These are phyloP conservation scores for Cucurbitaria berberidis DNA, from an alignment of 2,329 filamentous ascomycete species.

Conservation along the genomic window DNA sequence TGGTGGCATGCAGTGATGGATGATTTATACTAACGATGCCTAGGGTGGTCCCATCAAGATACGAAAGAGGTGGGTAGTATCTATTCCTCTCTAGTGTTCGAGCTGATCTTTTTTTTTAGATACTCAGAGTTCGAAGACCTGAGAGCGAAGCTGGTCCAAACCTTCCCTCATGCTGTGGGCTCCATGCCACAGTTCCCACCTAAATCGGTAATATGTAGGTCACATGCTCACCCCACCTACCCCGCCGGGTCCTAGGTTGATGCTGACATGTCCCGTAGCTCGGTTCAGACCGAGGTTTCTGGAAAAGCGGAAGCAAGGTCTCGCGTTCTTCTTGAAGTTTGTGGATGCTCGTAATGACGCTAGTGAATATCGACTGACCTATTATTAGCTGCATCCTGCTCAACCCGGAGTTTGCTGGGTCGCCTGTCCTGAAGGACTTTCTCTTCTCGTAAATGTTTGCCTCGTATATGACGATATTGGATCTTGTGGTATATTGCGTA, in stretches of 20 bases:
- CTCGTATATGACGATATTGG: background rate
- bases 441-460: constrained; percentile 64
- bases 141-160: constrained; percentile 71
- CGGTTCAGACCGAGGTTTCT: constrained; percentile 83
- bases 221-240: constrained; percentile 12
- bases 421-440: constrained; percentile 90
- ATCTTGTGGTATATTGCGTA: background rate
- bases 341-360: constrained; percentile 44
- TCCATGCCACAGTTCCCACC: constrained; percentile 90
- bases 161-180: constrained; percentile 82
- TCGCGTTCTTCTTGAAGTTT: constrained; percentile 94
- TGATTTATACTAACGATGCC: constrained; percentile 15
- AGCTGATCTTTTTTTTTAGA: constrained; percentile 52
- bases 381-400: constrained; percentile 78
- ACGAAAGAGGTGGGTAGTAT: constrained; percentile 59
- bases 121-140: constrained; percentile 95
- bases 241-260: constrained; percentile 20
- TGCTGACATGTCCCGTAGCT: constrained; percentile 48
- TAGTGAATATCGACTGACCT: constrained; percentile 37
- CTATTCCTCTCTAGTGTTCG: background rate
- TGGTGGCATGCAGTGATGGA: background rate
- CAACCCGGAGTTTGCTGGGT: constrained; percentile 92
- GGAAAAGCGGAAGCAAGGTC: constrained; percentile 78
- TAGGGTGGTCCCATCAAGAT: constrained; percentile 64
- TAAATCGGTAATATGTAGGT: constrained; percentile 85